Conservation (phyloP, 1,284 basidiomycete species). For the Pulchroboletus neoregius region DNA sequence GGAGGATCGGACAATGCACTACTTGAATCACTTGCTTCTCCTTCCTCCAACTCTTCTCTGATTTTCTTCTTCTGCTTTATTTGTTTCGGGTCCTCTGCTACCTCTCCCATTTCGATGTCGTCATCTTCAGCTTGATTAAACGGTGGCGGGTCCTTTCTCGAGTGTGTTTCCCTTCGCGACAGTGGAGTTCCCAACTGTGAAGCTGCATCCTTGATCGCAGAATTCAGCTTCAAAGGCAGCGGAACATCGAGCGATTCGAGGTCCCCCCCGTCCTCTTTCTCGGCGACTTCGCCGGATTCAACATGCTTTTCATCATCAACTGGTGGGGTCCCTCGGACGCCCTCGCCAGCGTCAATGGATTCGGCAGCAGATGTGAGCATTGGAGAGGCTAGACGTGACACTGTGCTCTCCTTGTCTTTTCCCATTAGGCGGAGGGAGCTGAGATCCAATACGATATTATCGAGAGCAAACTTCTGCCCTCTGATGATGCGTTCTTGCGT, state of each 20-base stretch:
- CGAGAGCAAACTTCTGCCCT: conserved; percentile 63
- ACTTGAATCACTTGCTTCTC: conserved; percentile 74
- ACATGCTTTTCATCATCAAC: conserved; percentile 41
- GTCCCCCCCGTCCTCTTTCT: conserved; percentile 38
- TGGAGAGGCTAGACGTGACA: conserved; percentile 41
- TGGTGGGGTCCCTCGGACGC: conserved; percentile 21
- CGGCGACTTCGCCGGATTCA: conserved; percentile 35
- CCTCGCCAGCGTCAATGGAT: conserved; percentile 26
- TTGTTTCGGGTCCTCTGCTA: conserved; percentile 61
- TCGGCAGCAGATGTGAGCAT: conserved; percentile 50
- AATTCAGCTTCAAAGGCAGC: conserved; percentile 34
- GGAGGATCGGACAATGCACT: conserved; percentile 73
- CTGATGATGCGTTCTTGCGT: conserved; percentile 62
- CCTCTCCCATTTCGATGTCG: conserved; percentile 85
- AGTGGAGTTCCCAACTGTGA: conserved; percentile 33
- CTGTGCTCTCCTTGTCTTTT: conserved; percentile 51
- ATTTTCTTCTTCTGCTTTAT: conserved; percentile 47
- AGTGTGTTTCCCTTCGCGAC: conserved; percentile 25
- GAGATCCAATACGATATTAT: conserved; percentile 60
- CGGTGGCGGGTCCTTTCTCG: conserved; percentile 21
- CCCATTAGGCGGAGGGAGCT: conserved; percentile 59
- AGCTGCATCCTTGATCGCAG: conserved; percentile 35
- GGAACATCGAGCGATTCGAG: conserved; percentile 35
- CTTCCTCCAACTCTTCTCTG: conserved; percentile 75
- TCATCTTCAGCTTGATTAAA: conserved; percentile 38